Evolutionary conservation across 306 rosid genomes (phyloP).

Genomic region (Pyrus bretschneideri): DNA sequence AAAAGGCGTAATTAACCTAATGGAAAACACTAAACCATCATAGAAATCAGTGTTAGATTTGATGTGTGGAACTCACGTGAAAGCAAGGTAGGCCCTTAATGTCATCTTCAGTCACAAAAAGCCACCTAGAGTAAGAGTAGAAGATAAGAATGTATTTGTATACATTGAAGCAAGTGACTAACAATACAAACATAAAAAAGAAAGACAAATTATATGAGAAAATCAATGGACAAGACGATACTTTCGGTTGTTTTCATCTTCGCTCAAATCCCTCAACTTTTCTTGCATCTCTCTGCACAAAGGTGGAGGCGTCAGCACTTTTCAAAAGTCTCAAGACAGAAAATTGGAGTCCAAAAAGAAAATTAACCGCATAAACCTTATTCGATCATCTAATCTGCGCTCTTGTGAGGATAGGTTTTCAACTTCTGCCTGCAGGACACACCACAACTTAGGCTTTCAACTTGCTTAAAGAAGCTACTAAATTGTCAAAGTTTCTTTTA

Average conservation of each 20-base stretch:
- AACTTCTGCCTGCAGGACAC: constrained; percentile 79
- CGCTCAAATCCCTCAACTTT: constrained; percentile 72
- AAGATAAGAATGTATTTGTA: background rate
- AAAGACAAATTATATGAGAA: constrained; percentile 12
- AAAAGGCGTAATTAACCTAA: constrained; percentile 20
- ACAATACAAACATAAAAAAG: background rate
- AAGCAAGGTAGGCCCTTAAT: constrained; percentile 82
- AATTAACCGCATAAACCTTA: constrained; percentile 50
- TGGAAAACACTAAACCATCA: constrained; percentile 7
- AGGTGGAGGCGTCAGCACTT: constrained; percentile 19
- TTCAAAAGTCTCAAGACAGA: constrained; percentile 13
- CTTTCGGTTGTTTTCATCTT: constrained; percentile 78
- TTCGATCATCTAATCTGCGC: constrained; percentile 68
- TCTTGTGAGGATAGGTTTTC: constrained; percentile 73
- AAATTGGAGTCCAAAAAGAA: constrained; percentile 15
- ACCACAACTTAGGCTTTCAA: constrained; percentile 19
- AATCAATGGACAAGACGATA: constrained; percentile 20
- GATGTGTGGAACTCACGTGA: constrained; percentile 43
- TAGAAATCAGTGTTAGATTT: constrained; percentile 9
- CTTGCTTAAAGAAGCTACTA: constrained; percentile 5
- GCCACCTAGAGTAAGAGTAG: constrained; percentile 44
- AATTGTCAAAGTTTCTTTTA: background rate
- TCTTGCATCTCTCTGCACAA: constrained; percentile 84
- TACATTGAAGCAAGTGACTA: background rate
- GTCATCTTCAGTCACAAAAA: constrained; percentile 91